These are phyloP conservation scores for Gracilaria vermiculophylla DNA, from an alignment of 23 red algal genomes.

Conservation along the genomic window DNA sequence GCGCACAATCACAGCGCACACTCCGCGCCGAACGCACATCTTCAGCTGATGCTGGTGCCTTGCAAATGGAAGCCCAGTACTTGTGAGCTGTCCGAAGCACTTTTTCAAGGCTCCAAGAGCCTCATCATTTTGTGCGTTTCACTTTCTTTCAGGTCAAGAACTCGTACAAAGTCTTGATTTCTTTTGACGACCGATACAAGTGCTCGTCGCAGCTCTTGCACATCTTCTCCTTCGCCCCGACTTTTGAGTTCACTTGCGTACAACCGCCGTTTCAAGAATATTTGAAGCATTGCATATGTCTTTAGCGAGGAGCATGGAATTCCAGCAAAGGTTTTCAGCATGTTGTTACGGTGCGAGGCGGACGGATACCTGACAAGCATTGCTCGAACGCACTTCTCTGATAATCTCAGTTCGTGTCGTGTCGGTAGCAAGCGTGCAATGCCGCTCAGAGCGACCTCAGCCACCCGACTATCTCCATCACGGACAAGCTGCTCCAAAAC, in stretches of 20 bases:
- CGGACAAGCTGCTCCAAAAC: not conserved
- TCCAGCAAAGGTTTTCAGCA: not conserved
- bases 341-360: not conserved
- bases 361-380: not conserved
- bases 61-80: not conserved
- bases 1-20: too few relatives aligned
- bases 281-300: not conserved
- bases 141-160: not conserved
- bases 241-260: not conserved
- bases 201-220: not conserved
- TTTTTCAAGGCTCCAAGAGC: not conserved
- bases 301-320: not conserved
- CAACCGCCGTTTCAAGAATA: not conserved
- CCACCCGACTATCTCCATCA: constrained; percentile 9
- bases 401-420: not conserved
- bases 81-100: not conserved
- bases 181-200: not conserved
- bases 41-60: not conserved
- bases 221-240: too few relatives aligned
- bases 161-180: not conserved
- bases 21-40: not conserved
- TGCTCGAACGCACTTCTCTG: constrained; percentile 17
- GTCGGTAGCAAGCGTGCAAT: not conserved
- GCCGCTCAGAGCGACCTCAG: not conserved
- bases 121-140: constrained; percentile 17